Conservation (phyloP, 352 stramenopile genomes). For the Globisporangium middletonii region DNA sequence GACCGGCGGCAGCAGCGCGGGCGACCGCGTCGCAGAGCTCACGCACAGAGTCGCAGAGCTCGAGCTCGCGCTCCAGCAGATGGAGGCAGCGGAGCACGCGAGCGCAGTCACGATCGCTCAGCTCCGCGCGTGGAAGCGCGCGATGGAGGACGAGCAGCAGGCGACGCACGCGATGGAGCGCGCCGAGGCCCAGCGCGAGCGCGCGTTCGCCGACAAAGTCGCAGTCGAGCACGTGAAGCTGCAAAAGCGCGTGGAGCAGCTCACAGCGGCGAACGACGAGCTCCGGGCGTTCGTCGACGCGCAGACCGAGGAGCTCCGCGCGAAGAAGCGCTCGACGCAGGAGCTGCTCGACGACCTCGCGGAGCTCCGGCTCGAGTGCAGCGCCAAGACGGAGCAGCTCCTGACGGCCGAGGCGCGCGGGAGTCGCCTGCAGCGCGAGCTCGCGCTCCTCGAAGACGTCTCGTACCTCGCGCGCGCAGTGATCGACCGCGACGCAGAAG, state of each 20-base stretch:
- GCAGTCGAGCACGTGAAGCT: slow-evolving; percentile 29
- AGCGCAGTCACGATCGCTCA: slow-evolving; percentile 35
- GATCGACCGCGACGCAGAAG: slow-evolving; percentile 57
- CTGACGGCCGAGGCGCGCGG: slow-evolving; percentile 61
- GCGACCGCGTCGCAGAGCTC: slow-evolving; percentile 23
- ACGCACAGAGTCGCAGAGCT: slow-evolving; percentile 28
- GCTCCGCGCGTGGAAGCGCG: slow-evolving; percentile 44
- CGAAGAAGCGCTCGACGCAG: slow-evolving; percentile 31
- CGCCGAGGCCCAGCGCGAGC: slow-evolving; percentile 33
- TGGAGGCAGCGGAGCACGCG: slow-evolving; percentile 24
- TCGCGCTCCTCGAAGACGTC: slow-evolving; percentile 70
- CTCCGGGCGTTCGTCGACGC: slow-evolving; percentile 1
- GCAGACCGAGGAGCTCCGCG: slow-evolving; percentile 13
- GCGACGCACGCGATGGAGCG: slow-evolving; percentile 30
- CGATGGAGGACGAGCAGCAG: slow-evolving; percentile 33
- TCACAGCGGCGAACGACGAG: slow-evolving; percentile 25
- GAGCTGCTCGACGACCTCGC: slow-evolving; percentile 32
- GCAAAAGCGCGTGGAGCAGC: slow-evolving; percentile 19
- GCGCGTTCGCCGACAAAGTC: slow-evolving; percentile 33
- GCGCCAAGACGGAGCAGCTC: slow-evolving; percentile 47
- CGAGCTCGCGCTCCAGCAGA: slow-evolving; percentile 25
- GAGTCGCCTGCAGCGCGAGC: slow-evolving; percentile 63
- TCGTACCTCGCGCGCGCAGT: slow-evolving; percentile 67
- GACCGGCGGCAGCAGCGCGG: slow-evolving; percentile 12
- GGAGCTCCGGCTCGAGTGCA: slow-evolving; percentile 33